Conservation (phyloP, 2,329 filamentous ascomycete species). For the Penicillium verrucosum region DNA sequence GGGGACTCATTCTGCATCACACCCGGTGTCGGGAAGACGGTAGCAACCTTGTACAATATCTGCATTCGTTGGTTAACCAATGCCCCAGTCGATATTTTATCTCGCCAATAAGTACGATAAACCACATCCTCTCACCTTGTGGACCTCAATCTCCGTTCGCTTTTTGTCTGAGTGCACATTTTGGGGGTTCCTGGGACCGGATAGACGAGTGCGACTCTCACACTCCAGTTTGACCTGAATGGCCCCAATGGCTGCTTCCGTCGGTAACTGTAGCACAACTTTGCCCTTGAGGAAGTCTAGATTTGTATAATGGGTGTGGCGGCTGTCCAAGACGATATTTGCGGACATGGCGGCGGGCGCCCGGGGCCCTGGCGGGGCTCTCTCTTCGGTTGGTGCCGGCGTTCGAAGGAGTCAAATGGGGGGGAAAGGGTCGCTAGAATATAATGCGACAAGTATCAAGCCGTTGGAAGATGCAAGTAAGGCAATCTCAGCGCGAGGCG, state of each 20-base stretch:
- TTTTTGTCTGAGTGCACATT: slow-evolving; percentile 47
- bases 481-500: neutral
- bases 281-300: slow-evolving; percentile 47
- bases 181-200: slow-evolving; percentile 39
- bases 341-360: slow-evolving; percentile 43
- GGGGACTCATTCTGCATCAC: slow-evolving; percentile 37
- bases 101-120: neutral
- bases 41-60: slow-evolving; percentile 49
- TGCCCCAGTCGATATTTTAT: neutral
- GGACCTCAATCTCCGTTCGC: slow-evolving; percentile 48
- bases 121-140: slow-evolving; percentile 41
- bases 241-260: slow-evolving; percentile 44
- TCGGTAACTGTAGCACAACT: slow-evolving; percentile 42
- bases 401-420: neutral
- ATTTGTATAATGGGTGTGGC: slow-evolving; percentile 47
- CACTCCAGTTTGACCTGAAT: slow-evolving; percentile 51
- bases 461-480: neutral
- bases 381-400: neutral
- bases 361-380: slow-evolving; percentile 10
- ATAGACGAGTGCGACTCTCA: slow-evolving; percentile 47
- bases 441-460: neutral
- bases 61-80: slow-evolving; percentile 18
- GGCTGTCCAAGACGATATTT: slow-evolving; percentile 44
- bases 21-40: slow-evolving; percentile 46
- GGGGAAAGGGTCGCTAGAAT: neutral